Evolutionary conservation across 1,284 basidiomycete species (phyloP), one percentile per base, ranked within the genome.

Genomic region (Ustilago curta): DNA sequence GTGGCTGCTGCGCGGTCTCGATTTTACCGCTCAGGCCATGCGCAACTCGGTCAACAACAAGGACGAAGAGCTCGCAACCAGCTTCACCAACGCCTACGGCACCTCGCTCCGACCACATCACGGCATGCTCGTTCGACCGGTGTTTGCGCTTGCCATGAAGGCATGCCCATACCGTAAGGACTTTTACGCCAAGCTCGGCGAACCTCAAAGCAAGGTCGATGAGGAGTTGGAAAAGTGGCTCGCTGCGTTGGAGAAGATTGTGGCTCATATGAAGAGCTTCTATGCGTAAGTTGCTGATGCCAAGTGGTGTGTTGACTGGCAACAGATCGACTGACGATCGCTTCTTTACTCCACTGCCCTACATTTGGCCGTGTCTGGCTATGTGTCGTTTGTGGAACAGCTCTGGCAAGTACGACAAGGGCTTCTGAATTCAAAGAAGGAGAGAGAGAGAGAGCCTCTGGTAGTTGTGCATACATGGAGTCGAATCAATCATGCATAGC

Each of bases 111-210:
- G 91, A 86, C 88, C 91, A 83, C 90, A 91, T 86, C 96, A 99
- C 86, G 92, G 91, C 77, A 93, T 98, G 82, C 86, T 98, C 76
- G 90, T 97, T 55, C 91, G 91, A 82, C 91, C 91, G 18, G 83
- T 96, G 42, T 98, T 98, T 86, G 83, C 90, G 93, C 89, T 95
- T 49, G 96, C 96, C 6, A 94, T 99, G 93, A 97, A 92, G 83
- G 94, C 95, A 0, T 97, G 95, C 87, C 96, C 96, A 0, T 93
- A 93, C 86, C 92, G 95, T 66, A 89, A 88, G 18, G 91, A 91
- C 78, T 96, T 99, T 86, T 97, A 95, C 86, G 87, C 88, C 49
- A 97, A 97, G 86, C 90, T 99, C 50, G 93, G 93, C 21, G 88
- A 90, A 48, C 88, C 92, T 2, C 87, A 89, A 53, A 91, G 91